Conservation (phyloP, 108 stramenopile species). For the Fistulifera pelliculosa region DNA sequence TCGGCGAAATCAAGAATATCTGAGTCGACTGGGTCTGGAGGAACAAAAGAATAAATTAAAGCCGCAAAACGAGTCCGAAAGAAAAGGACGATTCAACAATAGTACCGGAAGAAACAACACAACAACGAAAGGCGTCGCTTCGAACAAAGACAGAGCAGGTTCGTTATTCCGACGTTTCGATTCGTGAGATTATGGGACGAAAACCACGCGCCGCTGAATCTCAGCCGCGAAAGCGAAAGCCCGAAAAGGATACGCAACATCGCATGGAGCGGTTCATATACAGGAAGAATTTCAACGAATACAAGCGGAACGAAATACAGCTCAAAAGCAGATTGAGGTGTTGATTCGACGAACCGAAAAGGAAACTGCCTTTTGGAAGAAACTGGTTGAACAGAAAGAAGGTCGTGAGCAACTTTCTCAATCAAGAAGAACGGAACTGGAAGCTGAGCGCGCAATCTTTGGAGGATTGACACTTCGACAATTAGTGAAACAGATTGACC, state of each 20-base stretch:
- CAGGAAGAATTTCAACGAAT: conserved; percentile 31
- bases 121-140: too few relatives aligned
- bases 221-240: background rate
- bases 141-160: too few relatives aligned
- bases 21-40: conserved; percentile 48
- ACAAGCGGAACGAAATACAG: conserved; percentile 9
- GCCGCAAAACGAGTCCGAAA: too few relatives aligned
- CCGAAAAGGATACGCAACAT: background rate
- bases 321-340: conserved; percentile 11
- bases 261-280: conserved; percentile 24
- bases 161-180: too few relatives aligned
- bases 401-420: conserved; percentile 1
- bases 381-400: background rate
- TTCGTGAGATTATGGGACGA: too few relatives aligned
- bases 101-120: too few relatives aligned
- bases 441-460: conserved; percentile 13
- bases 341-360: conserved; percentile 9
- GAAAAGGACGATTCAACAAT: too few relatives aligned
- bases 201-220: too few relatives aligned
- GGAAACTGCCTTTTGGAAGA: conserved; percentile 18
- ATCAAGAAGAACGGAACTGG: background rate
- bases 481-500: conserved; percentile 26
- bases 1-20: conserved; percentile 51
- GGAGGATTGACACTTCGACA: conserved; percentile 14
- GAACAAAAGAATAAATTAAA: background rate